Evolutionary conservation across 2,329 filamentous ascomycete species (phyloP).

Genomic region (Calycina marina): DNA sequence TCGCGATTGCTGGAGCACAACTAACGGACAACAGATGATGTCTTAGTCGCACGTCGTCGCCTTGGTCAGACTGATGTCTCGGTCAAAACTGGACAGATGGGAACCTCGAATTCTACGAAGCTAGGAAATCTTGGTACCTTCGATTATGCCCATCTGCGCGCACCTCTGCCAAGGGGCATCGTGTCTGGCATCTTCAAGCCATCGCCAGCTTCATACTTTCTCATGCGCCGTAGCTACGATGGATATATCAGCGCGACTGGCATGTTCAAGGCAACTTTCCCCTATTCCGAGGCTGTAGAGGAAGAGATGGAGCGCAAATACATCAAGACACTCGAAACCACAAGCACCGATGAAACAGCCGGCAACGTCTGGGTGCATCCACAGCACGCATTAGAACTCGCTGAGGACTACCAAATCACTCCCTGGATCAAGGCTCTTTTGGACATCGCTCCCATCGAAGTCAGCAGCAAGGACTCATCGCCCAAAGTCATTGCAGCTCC

Average conservation of each 20-base stretch:
- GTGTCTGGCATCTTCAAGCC: constrained; percentile 86
- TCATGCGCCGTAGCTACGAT: constrained; percentile 83
- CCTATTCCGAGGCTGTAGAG: constrained; percentile 57
- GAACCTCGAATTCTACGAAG: constrained; percentile 56
- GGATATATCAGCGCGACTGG: constrained; percentile 75
- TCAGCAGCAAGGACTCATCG: constrained; percentile 30
- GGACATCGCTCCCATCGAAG: constrained; percentile 65
- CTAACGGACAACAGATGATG: constrained; percentile 18
- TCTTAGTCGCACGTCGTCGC: constrained; percentile 58
- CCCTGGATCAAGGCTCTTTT: constrained; percentile 88
- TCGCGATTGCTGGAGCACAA: no score
- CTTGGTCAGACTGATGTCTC: constrained; percentile 85
- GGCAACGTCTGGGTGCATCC: constrained; percentile 95
- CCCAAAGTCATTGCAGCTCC: constrained; percentile 68
- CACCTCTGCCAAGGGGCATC: constrained; percentile 81
- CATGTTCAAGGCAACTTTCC: constrained; percentile 87
- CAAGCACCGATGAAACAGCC: constrained; percentile 81
- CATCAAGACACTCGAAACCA: constrained; percentile 69
- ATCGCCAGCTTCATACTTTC: constrained; percentile 78
- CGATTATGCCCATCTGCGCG: constrained; percentile 91
- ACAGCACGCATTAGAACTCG: constrained; percentile 62
- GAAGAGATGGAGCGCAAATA: constrained; percentile 67
- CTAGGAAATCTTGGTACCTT: constrained; percentile 66
- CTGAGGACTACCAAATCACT: constrained; percentile 73
- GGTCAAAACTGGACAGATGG: constrained; percentile 64